These are phyloP conservation scores for Pseudomassariella vexata DNA, from an alignment of 2,329 filamentous ascomycete genomes.

Conservation along the genomic window DNA sequence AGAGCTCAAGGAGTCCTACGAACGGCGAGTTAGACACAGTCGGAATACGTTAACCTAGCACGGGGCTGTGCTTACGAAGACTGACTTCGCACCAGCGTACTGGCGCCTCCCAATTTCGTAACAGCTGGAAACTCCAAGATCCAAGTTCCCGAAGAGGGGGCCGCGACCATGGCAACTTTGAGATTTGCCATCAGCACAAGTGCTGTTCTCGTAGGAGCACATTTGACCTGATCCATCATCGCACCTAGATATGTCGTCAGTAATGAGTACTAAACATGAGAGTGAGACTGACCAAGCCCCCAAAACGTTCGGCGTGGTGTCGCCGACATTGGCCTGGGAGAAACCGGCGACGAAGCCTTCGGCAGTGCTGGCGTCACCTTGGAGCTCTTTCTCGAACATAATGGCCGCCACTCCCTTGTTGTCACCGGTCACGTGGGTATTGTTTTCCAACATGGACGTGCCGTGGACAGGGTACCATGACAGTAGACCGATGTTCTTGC, in stretches of 20 bases:
- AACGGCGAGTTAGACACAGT: constrained; percentile 1
- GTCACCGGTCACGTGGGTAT: constrained; percentile 81
- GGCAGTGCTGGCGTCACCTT: constrained; percentile 44
- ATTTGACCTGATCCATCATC: constrained; percentile 69
- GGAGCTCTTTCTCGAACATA: constrained; percentile 69
- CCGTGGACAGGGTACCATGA: constrained; percentile 91
- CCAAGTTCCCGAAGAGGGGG: constrained; percentile 58
- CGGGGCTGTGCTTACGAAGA: constrained; percentile 27
- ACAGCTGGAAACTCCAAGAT: constrained; percentile 69
- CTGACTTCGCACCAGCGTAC: constrained; percentile 50
- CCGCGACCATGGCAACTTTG: constrained; percentile 67
- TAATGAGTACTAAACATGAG: background rate
- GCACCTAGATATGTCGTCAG: constrained; percentile 38
- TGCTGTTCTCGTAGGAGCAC: constrained; percentile 72
- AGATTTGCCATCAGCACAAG: constrained; percentile 62
- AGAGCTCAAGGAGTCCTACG: constrained; percentile 45
- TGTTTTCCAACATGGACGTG: constrained; percentile 85
- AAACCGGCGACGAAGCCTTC: constrained; percentile 80
- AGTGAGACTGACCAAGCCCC: constrained; percentile 56
- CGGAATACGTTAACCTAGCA: background rate
- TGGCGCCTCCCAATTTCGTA: constrained; percentile 68
- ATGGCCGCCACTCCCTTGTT: constrained; percentile 90
- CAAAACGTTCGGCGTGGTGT: constrained; percentile 78
- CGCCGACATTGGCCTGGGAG: constrained; percentile 84
- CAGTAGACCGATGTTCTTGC: constrained; percentile 70